These are phyloP conservation scores for Plasmodium gallinaceum DNA, from an alignment of 169 alveolate genomes.

Conservation along the genomic window DNA sequence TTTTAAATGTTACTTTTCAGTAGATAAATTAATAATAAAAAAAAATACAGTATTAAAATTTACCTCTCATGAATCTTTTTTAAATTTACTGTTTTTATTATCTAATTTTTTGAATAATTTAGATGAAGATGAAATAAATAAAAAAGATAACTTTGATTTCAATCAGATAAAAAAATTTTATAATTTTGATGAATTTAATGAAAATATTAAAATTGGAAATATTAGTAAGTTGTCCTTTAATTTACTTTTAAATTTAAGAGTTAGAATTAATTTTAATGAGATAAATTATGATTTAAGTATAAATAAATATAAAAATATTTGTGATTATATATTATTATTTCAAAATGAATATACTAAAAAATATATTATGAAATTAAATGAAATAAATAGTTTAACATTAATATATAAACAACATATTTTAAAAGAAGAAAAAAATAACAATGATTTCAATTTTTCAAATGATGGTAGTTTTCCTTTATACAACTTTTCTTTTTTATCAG, in stretches of 20 bases:
- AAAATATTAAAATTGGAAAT: constrained; percentile 34
- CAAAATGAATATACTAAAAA: constrained; percentile 19
- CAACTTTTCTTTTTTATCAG: background rate
- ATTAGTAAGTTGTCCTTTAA: constrained; percentile 26
- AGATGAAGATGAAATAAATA: background rate
- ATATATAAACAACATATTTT: constrained; percentile 20
- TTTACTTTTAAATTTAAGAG: constrained; percentile 13
- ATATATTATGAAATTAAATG: constrained; percentile 15
- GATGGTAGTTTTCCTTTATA: background rate
- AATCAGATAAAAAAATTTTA: constrained; percentile 4
- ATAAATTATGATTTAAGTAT: constrained; percentile 21
- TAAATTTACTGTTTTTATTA: constrained; percentile 22
- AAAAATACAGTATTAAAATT: constrained; percentile 11
- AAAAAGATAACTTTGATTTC: background rate
- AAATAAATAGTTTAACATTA: constrained; percentile 15
- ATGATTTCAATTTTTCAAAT: background rate
- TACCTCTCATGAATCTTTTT: constrained; percentile 32
- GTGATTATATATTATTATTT: constrained; percentile 29
- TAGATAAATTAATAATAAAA: constrained; percentile 16
- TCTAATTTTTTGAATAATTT: constrained; percentile 4
- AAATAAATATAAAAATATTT: constrained; percentile 14
- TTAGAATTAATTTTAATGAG: constrained; percentile 47
- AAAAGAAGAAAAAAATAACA: background rate
- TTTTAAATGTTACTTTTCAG: constrained; percentile 27
- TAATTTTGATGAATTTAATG: constrained; percentile 12